phyloP scores from a whole-genome alignment of 257 asterid species.

The Coffea canephora region DNA sequence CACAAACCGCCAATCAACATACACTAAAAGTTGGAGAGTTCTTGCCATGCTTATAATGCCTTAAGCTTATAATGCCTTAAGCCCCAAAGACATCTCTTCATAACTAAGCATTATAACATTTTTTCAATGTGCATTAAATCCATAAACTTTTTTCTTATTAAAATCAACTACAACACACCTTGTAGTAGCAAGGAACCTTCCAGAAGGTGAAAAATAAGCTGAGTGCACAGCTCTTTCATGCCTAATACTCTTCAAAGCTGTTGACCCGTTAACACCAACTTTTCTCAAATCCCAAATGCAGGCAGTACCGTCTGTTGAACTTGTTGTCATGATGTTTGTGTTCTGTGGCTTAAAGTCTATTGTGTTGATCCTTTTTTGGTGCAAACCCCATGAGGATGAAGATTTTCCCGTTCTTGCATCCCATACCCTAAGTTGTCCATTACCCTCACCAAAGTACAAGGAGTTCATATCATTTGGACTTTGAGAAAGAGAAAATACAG shows the following conservation, averaged over 20 bases:
- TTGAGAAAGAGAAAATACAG: conserved; percentile 51
- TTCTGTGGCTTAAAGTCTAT: conserved; percentile 63
- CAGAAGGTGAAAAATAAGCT: conserved; percentile 86
- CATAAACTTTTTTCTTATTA: background rate
- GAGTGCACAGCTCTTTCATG: conserved; percentile 77
- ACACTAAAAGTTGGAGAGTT: background rate
- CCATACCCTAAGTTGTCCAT: conserved; percentile 54
- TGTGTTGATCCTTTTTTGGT: conserved; percentile 65
- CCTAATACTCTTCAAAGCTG: conserved; percentile 43
- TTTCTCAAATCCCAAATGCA: conserved; percentile 90
- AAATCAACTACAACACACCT: conserved; percentile 44
- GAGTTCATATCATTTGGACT: conserved; percentile 46
- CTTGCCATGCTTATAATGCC: background rate
- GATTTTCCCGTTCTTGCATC: conserved; percentile 73
- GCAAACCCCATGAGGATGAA: conserved; percentile 46
- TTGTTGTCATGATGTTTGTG: conserved; percentile 64
- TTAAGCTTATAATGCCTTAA: no score
- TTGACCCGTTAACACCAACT: conserved; percentile 34
- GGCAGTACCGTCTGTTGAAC: conserved; percentile 81
- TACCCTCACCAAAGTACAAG: conserved; percentile 62
- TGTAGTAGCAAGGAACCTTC: conserved; percentile 80
- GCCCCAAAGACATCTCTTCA: background rate
- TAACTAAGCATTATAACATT: background rate
- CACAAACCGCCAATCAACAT: background rate
- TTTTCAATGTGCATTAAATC: conserved; percentile 10